phyloP scores from a whole-genome alignment of 1,139 yeast species.

The Geotrichum australiense region DNA sequence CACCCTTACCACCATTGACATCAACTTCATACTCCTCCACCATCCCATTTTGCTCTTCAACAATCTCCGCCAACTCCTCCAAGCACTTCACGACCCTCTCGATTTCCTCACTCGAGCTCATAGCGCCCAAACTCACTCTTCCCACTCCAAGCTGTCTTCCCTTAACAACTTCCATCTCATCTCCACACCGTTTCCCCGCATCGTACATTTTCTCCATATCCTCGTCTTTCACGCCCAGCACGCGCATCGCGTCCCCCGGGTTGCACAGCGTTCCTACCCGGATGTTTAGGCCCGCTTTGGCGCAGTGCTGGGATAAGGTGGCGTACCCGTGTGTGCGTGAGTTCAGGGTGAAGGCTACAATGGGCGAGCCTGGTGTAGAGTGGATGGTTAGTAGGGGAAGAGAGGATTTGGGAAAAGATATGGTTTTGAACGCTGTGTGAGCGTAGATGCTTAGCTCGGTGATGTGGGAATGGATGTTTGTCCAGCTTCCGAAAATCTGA shows the following conservation, averaged over 20 bases:
- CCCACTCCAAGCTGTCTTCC: slow-evolving; percentile 38
- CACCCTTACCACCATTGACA: too few species aligned
- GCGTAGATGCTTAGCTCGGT: slow-evolving; percentile 28
- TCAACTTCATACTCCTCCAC: too few species aligned
- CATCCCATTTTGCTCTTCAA: too few species aligned
- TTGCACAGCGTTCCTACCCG: slow-evolving; percentile 41
- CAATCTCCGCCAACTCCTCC: too few species aligned
- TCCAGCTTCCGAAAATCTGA: slow-evolving; percentile 31
- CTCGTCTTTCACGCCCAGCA: slow-evolving; percentile 27
- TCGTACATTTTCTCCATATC: slow-evolving; percentile 30
- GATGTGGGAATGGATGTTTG: slow-evolving; percentile 30
- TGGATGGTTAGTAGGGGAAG: slow-evolving; percentile 19
- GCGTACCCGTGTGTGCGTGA: slow-evolving; percentile 37
- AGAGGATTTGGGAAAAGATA: too few species aligned
- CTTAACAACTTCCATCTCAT: slow-evolving; percentile 34
- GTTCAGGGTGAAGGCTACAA: slow-evolving; percentile 35
- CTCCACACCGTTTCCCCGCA: slow-evolving; percentile 40
- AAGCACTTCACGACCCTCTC: slow-evolving; percentile 29
- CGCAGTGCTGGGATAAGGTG: slow-evolving; percentile 34
- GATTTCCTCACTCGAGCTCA: slow-evolving; percentile 32
- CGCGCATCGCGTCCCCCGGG: slow-evolving; percentile 34
- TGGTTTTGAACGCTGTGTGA: slow-evolving; percentile 21
- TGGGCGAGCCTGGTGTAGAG: too few species aligned
- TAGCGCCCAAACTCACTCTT: slow-evolving; percentile 39
- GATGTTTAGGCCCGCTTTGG: slow-evolving; percentile 31